Percentiles rank a stretch among this genome's conserved stretches.
phyloP scores from a whole-genome alignment of 768 basidiomycete genomes.

The Suillus cothurnatus region DNA sequence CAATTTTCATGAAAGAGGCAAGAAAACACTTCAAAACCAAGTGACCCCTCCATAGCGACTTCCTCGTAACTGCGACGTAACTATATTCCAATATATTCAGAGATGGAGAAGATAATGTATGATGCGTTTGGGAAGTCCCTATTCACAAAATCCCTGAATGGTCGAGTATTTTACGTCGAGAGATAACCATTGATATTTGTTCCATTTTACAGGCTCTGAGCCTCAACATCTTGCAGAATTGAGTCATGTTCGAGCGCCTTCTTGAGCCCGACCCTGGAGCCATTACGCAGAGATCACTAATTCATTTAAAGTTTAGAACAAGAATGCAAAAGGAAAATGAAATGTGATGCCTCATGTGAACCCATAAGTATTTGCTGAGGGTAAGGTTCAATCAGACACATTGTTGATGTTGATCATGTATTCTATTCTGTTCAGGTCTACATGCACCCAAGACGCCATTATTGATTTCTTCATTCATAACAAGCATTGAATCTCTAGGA shows the following conservation, averaged over 20 bases:
- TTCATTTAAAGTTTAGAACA: not conserved
- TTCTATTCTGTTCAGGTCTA: not conserved
- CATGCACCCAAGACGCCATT: not conserved
- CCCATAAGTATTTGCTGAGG: not conserved
- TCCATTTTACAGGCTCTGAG: not conserved
- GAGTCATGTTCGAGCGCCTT: not conserved
- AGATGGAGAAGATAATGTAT: not conserved
- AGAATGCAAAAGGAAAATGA: not conserved
- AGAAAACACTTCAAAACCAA: not conserved
- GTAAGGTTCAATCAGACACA: not conserved
- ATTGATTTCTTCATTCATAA: not conserved
- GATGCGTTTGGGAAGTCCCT: not conserved
- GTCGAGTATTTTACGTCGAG: constrained; percentile 3
- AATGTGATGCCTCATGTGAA: not conserved
- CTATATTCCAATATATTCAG: not conserved
- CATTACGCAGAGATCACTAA: not conserved
- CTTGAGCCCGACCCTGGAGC: not conserved
- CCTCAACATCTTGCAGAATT: not conserved
- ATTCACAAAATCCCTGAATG: not conserved
- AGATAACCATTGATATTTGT: not conserved
- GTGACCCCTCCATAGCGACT: not conserved
- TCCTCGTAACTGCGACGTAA: not conserved
- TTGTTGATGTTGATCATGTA: not conserved
- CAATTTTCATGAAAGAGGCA: not conserved
- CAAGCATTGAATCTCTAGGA: not conserved